These are phyloP conservation scores for Apiospora phragmitis DNA, from an alignment of 2,329 filamentous ascomycete species.

Conservation along the genomic window DNA sequence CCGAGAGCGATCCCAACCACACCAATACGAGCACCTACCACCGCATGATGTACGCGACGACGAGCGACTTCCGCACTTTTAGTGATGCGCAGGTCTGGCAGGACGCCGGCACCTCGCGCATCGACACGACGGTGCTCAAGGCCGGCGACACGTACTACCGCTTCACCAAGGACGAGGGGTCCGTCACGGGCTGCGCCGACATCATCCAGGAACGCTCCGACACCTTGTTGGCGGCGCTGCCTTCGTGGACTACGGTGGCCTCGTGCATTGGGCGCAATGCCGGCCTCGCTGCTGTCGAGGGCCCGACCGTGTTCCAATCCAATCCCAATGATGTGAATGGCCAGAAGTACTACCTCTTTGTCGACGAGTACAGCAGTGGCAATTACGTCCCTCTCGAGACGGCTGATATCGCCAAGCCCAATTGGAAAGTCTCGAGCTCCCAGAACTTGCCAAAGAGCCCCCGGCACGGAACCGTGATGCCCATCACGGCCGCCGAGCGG, in stretches of 20 bases:
- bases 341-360: conserved; percentile 55
- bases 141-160: conserved; percentile 45
- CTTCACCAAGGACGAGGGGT: conserved; percentile 57
- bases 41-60: conserved; percentile 53
- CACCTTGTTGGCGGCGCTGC: conserved; percentile 39
- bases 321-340: conserved; percentile 47
- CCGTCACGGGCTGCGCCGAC: conserved; percentile 50
- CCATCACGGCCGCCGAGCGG: conserved; percentile 46
- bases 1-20: conserved; percentile 39
- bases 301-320: conserved; percentile 51
- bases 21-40: conserved; percentile 44
- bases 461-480: conserved; percentile 54
- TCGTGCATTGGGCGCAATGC: conserved; percentile 52
- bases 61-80: conserved; percentile 51
- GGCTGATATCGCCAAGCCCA: conserved; percentile 45
- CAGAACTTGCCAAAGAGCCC: conserved; percentile 50
- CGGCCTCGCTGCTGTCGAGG: conserved; percentile 49
- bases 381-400: conserved; percentile 57
- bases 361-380: conserved; percentile 52
- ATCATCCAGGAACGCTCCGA: conserved; percentile 54
- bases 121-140: conserved; percentile 53
- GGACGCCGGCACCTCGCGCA: conserved; percentile 50
- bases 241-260: conserved; percentile 44
- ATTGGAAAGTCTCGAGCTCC: conserved; percentile 46
- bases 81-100: conserved; percentile 50